phyloP scores from a whole-genome alignment of 2,329 filamentous ascomycete species.

The Pyrenochaeta sp. region DNA sequence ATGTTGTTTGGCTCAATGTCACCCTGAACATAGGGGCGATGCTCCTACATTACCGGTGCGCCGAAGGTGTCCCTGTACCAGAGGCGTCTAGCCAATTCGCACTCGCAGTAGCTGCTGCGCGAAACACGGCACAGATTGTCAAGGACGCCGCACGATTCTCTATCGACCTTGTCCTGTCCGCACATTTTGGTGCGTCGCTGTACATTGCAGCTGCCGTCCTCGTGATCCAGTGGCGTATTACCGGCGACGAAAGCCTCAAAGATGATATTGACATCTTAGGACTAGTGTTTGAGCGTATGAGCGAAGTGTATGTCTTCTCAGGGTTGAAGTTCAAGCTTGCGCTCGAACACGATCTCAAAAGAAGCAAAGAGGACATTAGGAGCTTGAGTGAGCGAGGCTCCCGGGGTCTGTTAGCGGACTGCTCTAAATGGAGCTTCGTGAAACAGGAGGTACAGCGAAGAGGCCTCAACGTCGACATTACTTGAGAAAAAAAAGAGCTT shows the following conservation, averaged over 20 bases:
- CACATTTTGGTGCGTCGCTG: slow-evolving; percentile 31
- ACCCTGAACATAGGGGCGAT: slow-evolving; percentile 34
- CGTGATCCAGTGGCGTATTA: slow-evolving; percentile 36
- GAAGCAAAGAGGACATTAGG: slow-evolving; percentile 17
- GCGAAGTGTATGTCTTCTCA: slow-evolving; percentile 33
- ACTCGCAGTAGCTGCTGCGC: slow-evolving; percentile 34
- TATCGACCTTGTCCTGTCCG: slow-evolving; percentile 33
- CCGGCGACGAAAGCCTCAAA: slow-evolving; percentile 29
- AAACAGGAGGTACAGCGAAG: slow-evolving; percentile 20
- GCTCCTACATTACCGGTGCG: slow-evolving; percentile 34
- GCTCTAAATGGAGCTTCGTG: slow-evolving; percentile 33
- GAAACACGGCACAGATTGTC: slow-evolving; percentile 33
- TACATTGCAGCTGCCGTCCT: slow-evolving; percentile 38
- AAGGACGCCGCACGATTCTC: slow-evolving; percentile 40
- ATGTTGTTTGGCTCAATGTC: slow-evolving; percentile 39
- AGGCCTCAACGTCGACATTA: slow-evolving; percentile 19
- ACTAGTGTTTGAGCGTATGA: slow-evolving; percentile 39
- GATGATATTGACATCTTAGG: slow-evolving; percentile 35
- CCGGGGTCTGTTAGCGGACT: slow-evolving; percentile 38
- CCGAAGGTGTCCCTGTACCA: background rate
- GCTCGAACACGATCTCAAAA: slow-evolving; percentile 30
- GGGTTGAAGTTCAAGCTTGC: slow-evolving; percentile 42
- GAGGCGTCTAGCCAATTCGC: slow-evolving; percentile 15
- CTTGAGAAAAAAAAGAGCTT: background rate
- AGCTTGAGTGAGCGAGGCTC: slow-evolving; percentile 30